phyloP scores from a whole-genome alignment of 495 filamentous ascomycete species.

The Evansstolkia leycettana region DNA sequence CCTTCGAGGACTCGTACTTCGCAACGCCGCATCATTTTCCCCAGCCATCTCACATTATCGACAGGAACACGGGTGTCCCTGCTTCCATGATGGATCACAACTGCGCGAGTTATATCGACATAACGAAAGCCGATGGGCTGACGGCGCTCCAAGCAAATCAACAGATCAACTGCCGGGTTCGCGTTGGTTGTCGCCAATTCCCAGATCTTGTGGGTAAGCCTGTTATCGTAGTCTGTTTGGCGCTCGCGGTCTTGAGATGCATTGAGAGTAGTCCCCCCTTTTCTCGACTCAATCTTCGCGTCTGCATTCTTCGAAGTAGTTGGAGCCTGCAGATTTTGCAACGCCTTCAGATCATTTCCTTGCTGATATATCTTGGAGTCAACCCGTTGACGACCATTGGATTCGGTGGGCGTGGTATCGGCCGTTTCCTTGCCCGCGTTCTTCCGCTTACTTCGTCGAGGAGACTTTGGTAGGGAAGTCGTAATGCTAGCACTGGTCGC shows the following conservation, averaged over 20 bases:
- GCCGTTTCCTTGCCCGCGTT: constrained; percentile 31
- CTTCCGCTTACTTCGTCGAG: constrained; percentile 51
- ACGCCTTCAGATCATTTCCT: constrained; percentile 19
- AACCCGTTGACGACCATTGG: constrained; percentile 36
- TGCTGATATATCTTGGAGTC: constrained; percentile 39
- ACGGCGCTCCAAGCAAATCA: constrained; percentile 84
- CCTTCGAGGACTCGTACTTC: constrained; percentile 86
- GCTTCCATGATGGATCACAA: constrained; percentile 89
- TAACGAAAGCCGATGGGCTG: constrained; percentile 94
- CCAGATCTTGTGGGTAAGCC: constrained; percentile 88
- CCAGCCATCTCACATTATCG: constrained; percentile 91
- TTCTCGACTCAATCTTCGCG: constrained; percentile 2
- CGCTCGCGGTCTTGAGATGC: constrained; percentile 48
- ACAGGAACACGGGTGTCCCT: constrained; percentile 86
- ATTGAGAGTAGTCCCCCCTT: constrained; percentile 5
- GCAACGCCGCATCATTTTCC: constrained; percentile 82
- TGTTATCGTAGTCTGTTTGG: constrained; percentile 68
- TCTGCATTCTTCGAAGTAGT: constrained; percentile 8
- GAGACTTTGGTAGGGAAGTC: constrained; percentile 64
- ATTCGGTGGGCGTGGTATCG: constrained; percentile 11
- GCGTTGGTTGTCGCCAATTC: constrained; percentile 82
- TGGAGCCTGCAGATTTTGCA: constrained; percentile 10
- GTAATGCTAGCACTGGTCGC: constrained; percentile 85
- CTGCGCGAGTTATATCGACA: constrained; percentile 80
- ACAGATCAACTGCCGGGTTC: constrained; percentile 85